Evolutionary conservation across 768 basidiomycete genomes (phyloP).

Genomic region (Collybia nuda): DNA sequence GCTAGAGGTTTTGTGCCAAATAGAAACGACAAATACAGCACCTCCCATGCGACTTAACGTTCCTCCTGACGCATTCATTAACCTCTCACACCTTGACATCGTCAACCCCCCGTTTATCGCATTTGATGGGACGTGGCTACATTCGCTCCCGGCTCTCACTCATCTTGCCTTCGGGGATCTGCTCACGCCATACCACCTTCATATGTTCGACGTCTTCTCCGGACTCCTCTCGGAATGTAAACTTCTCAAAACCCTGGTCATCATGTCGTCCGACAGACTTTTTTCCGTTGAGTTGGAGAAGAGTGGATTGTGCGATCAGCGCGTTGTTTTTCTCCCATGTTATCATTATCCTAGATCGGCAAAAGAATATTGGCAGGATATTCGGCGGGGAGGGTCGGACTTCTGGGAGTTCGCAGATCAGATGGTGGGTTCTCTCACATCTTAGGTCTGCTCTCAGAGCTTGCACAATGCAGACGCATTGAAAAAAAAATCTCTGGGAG

Average conservation of each 20-base stretch:
- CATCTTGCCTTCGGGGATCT: conserved; percentile 31
- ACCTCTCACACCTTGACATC: conserved; percentile 28
- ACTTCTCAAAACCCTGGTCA: conserved; percentile 20
- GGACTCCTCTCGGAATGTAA: conserved; percentile 14
- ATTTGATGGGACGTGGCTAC: conserved; percentile 26
- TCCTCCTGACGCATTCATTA: conserved; percentile 15
- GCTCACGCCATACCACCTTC: conserved; percentile 8
- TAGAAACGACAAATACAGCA: not conserved
- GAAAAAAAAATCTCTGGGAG: no score
- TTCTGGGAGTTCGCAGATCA: conserved; percentile 27
- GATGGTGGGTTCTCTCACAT: not conserved
- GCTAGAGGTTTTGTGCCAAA: conserved; percentile 12
- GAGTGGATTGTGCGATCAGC: conserved; percentile 18
- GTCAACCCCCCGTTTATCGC: conserved; percentile 20
- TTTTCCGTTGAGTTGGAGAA: conserved; percentile 16
- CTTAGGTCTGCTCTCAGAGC: no score
- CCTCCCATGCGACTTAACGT: not conserved
- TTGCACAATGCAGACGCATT: no score
- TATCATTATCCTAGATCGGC: conserved; percentile 20
- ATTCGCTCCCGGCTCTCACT: conserved; percentile 25
- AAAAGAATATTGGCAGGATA: conserved; percentile 23
- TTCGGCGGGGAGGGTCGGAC: conserved; percentile 21
- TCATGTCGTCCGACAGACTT: conserved; percentile 20
- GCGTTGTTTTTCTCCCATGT: conserved; percentile 22
- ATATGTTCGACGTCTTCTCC: conserved; percentile 18